Base-by-base conservation (phyloP, 2,329 filamentous ascomycete genomes). In the Zymoseptoria ardabiliae region DNA sequence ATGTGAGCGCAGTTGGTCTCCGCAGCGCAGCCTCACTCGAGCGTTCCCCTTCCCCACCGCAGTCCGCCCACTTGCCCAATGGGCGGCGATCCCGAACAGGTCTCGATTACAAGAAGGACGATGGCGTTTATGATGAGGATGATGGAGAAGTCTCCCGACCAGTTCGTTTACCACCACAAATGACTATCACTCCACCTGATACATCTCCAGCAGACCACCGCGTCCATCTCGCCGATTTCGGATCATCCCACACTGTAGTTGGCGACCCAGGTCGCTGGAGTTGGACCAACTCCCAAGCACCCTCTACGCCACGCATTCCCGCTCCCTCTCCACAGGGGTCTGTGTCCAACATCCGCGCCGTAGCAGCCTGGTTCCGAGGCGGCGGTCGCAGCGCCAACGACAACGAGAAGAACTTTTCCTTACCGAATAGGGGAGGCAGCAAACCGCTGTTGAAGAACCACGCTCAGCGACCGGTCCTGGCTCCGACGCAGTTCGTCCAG, bases 201-300 rank as follows among this genome's bases (percentile, higher is more conserved):
- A n/a, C 17, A 13, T 45, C 35, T 7, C 35, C 35, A 13, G 13
- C 17, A 13, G 35, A 17, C 35, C 35, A 45, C 6, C 35, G 17
- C 17, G 35, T 45, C 13, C 35, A n/a, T 3, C 35, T 45, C 3
- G 17, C n/a, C 17, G 7, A 45, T 5, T 13, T 45, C 35, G 35
- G 35, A 7, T 45, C 35, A 13, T 45, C 35, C 17, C 35, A 45
- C 35, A 45, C 35, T 13, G 35, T 45, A 28, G 25, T 28, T 6
- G 35, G 13, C 20, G 35, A 55, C 19, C 54, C 58, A 4, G 58
- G 58, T 13, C 68, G 68, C 25, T 70, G 67, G 66, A 66, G 64
- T 52, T 69, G 68, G 67, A 68, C 68, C 23, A 68, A 69, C 41
- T 66, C 64, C 8, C 63, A 69, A 54, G 66, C 67, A n/a, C 68